Evolutionary conservation across 164 flowering plant genomes (phyloP).

Genomic region (Vitis amurensis): DNA sequence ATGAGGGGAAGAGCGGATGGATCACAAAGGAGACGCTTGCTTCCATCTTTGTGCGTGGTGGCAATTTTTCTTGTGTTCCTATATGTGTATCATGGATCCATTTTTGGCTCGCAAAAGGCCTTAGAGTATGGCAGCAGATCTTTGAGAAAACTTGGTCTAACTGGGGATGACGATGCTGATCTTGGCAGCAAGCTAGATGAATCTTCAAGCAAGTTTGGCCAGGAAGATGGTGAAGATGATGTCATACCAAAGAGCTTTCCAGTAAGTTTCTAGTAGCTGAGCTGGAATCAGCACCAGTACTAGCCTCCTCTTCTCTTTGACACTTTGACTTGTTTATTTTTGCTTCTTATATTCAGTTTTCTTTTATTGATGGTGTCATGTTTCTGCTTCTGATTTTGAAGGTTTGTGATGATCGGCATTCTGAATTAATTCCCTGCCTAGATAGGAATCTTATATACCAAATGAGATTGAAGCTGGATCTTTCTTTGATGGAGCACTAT

Average conservation of each 20-base stretch:
- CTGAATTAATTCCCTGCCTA: slow-evolving; percentile 46
- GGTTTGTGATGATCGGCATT: slow-evolving; percentile 50
- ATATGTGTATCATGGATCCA: slow-evolving; percentile 57
- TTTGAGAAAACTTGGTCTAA: slow-evolving; percentile 71
- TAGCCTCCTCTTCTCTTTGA: neutral
- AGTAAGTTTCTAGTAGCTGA: too few relatives aligned
- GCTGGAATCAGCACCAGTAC: too few relatives aligned
- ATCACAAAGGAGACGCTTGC: slow-evolving; percentile 61
- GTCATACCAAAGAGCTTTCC: slow-evolving; percentile 55
- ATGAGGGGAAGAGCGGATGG: slow-evolving; percentile 63
- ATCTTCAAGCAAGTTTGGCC: slow-evolving; percentile 39
- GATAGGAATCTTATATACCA: slow-evolving; percentile 43
- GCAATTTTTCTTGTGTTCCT: slow-evolving; percentile 55
- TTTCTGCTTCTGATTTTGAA: slow-evolving; percentile 9
- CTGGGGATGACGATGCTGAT: slow-evolving; percentile 81
- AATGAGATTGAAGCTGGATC: slow-evolving; percentile 43
- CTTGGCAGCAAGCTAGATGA: slow-evolving; percentile 43
- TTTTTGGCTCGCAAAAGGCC: slow-evolving; percentile 58
- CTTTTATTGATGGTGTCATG: neutral
- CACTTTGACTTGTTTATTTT: neutral
- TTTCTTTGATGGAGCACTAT: slow-evolving; percentile 53
- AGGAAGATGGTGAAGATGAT: slow-evolving; percentile 60
- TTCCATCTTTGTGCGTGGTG: slow-evolving; percentile 46
- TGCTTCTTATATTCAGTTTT: neutral
- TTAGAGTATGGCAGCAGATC: slow-evolving; percentile 66